Evolutionary conservation across 2,329 filamentous ascomycete species (phyloP).

Genomic region (Colletotrichum liriopes): DNA sequence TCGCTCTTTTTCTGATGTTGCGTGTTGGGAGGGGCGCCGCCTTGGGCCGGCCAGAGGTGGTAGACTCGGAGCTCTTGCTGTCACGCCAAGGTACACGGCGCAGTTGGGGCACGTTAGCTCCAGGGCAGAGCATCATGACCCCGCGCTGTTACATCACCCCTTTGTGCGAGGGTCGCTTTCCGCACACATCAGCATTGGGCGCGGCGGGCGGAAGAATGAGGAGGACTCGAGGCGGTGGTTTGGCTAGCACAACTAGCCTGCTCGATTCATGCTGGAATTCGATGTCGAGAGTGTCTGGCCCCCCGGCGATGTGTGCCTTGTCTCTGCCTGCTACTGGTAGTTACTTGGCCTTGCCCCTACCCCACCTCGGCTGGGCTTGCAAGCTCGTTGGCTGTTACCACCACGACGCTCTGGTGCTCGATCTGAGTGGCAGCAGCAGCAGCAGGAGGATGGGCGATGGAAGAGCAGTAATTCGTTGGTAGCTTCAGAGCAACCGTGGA

Average conservation of each 20-base stretch:
- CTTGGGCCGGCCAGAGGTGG: background rate
- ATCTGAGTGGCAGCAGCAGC: conserved; percentile 12
- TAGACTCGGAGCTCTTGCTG: background rate
- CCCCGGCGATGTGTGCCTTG: conserved; percentile 16
- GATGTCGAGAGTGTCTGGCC: conserved; percentile 3
- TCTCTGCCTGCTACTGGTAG: conserved; percentile 10
- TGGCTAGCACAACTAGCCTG: background rate
- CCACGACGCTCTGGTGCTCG: background rate
- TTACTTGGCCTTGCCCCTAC: conserved; percentile 35
- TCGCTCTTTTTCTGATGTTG: background rate
- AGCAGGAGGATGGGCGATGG: background rate
- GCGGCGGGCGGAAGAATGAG: background rate
- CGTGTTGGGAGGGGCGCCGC: background rate
- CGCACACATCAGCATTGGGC: background rate
- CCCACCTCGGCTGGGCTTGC: conserved; percentile 40
- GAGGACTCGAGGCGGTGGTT: background rate
- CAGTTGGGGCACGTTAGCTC: background rate
- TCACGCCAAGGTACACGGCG: background rate
- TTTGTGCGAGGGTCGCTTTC: background rate
- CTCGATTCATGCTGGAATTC: conserved; percentile 1
- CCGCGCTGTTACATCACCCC: conserved; percentile 6
- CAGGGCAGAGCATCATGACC: conserved; percentile 6
- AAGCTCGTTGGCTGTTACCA: background rate
- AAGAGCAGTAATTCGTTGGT: background rate
- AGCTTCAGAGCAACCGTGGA: background rate